Base-by-base conservation (phyloP, 768 basidiomycete genomes). In the Termitomyces sp. region DNA sequence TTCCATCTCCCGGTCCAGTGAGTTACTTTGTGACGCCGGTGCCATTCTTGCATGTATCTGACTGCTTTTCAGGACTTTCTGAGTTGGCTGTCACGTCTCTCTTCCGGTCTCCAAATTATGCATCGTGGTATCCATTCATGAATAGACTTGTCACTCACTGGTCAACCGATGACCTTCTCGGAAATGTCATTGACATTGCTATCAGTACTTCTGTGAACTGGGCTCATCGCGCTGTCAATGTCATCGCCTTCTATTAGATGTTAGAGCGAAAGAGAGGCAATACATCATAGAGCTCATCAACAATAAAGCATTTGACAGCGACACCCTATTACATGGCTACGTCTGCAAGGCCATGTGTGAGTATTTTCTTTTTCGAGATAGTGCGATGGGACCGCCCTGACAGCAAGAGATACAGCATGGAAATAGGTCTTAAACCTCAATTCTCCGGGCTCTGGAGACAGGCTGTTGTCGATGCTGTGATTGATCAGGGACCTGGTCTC, bases 221-320 rank as follows among this genome's bases (percentile, higher is more conserved):
- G 25, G 54, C 54, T 2, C 54, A 56, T 61, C 76, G 75, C 11
- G 73, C 74, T 23, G 71, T 75, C 12, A 71, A 80, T 42, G 73
- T 82, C 19, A 66, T 84, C 49, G 77, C 83, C 61, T 82, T 83
- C 68, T 83, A 81, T 67, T 64, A 42, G 76, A 76, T 37, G 66
- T 62, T n/a, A 71, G 70, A n/a, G 71, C 69, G 14, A 68, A 66
- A 23, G 53, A 54, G 21, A 34, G 43, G 21, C n/a, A 46, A 11
- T 21, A 44, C 12, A 54, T 54, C 17, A 46, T 37, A 3, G 42
- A 54, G 31, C 25, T 54, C 5, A 8, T 45, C 19, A 19, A 71
- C 35, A 65, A 67, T 35, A 66, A 65, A 6, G 75, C 77, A 54
- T 53, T 61, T 4, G 61, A 67, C 25, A 73, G 74, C 50, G 65